Conservation (phyloP, 352 stramenopile genomes). For the Globisporangium solare region DNA sequence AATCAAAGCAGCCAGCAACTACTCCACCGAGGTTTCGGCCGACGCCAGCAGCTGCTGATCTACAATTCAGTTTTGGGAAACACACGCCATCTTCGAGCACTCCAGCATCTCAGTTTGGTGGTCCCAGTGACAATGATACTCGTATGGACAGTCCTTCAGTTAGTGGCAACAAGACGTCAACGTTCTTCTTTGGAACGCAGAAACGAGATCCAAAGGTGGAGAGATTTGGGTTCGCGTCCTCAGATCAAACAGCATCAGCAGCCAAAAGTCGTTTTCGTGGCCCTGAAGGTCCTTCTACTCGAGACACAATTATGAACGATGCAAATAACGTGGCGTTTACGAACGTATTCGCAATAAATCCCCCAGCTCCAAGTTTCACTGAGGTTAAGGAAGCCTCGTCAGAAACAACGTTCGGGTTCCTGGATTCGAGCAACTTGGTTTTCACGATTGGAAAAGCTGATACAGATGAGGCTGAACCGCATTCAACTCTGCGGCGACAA, state of each 20-base stretch:
- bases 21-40: too few relatives aligned
- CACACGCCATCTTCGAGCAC: not conserved
- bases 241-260: not conserved
- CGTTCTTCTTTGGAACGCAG: slow-evolving; percentile 2
- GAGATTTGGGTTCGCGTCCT: not conserved
- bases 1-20: too few relatives aligned
- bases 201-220: not conserved
- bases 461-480: too few relatives aligned
- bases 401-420: not conserved
- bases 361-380: not conserved
- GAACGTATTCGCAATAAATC: slow-evolving; percentile 5
- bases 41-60: too few relatives aligned
- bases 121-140: not conserved
- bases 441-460: too few relatives aligned
- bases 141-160: slow-evolving; percentile 4
- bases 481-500: too few relatives aligned
- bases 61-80: slow-evolving; percentile 1
- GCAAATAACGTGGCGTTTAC: slow-evolving; percentile 1
- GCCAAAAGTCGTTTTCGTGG: too few relatives aligned
- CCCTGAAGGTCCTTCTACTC: not conserved
- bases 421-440: too few relatives aligned
- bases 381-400: too few relatives aligned
- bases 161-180: not conserved
- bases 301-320: slow-evolving; percentile 11
- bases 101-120: not conserved